A percentile compares a stretch with the other conserved stretches of the same genome.
phyloP scores from a whole-genome alignment of 2,329 filamentous ascomycete genomes.

The Lasiodiplodia citricola region DNA sequence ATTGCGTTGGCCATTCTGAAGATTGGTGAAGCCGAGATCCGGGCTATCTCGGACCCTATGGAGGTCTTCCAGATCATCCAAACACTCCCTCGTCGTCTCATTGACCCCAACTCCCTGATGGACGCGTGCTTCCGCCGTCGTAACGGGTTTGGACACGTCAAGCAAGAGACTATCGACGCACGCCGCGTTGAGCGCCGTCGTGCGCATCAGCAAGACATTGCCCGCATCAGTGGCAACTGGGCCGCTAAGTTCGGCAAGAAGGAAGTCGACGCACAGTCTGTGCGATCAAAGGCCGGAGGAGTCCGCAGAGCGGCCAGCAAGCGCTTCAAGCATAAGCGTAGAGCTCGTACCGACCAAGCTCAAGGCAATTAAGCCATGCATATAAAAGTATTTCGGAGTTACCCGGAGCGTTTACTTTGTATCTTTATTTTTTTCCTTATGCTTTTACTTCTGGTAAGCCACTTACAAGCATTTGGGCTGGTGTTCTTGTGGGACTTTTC shows the following conservation, averaged over 20 bases:
- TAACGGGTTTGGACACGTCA: slow-evolving; percentile 81
- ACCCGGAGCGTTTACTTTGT: slow-evolving; percentile 6
- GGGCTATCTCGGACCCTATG: slow-evolving; percentile 81
- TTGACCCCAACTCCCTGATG: slow-evolving; percentile 82
- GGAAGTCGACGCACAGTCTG: slow-evolving; percentile 4
- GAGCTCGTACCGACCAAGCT: slow-evolving; percentile 22
- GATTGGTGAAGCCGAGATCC: slow-evolving; percentile 79
- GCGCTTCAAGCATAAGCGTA: slow-evolving; percentile 21
- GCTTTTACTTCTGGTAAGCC: slow-evolving; percentile 8
- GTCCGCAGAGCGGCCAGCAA: slow-evolving; percentile 21
- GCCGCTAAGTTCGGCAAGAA: slow-evolving; percentile 16
- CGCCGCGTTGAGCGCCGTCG: slow-evolving; percentile 67
- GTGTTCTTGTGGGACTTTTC: slow-evolving; percentile 2
- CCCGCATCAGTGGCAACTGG: slow-evolving; percentile 26
- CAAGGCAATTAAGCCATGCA: slow-evolving; percentile 15
- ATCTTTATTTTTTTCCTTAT: slow-evolving; percentile 1
- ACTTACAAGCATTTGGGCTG: slow-evolving; percentile 20
- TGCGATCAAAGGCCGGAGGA: slow-evolving; percentile 7
- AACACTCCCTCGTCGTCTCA: slow-evolving; percentile 76
- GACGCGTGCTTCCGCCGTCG: slow-evolving; percentile 82
- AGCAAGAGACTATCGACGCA: slow-evolving; percentile 80
- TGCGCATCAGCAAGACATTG: slow-evolving; percentile 27
- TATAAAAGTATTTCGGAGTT: slow-evolving; percentile 12
- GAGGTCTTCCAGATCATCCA: slow-evolving; percentile 97
- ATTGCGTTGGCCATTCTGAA: slow-evolving; percentile 93